Evolutionary conservation across 306 rosid species (phyloP), one percentile per base, ranked within the genome.

Genomic region (Gynostemma pentaphyllum): DNA sequence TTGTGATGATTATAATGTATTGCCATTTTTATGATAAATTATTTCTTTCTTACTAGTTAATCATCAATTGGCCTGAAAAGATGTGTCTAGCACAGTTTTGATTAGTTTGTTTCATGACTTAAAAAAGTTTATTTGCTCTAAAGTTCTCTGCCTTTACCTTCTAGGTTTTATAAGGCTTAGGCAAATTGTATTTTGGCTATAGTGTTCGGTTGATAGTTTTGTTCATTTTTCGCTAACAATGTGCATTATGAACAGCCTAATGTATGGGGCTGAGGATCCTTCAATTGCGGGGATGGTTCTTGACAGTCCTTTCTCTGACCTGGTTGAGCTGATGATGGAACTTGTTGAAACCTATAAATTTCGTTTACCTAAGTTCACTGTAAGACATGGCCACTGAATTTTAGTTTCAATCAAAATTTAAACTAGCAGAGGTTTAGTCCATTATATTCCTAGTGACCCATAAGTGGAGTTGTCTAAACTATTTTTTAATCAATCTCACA

Each of bases 321-420:
- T 92, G 85, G 95, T 92, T 72, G 95, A 88, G 72, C 82, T 92
- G 67, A 92, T 92, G 99, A 92, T 92, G 96, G 99, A 88, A 74
- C 88, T 88, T 29, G 97, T 92, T 27, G 94, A 84, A 67, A 84
- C 90, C 29, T 88, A 88, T 75, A 81, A 74, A 80, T 59, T 92
- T 36, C 90, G 90, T 32, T 76, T 92, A 61, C 99, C 99, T 3
- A 92, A 88, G 76, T 92, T 88, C 85, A 88, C 99, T 3, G 99
- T 92, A 68, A 88, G 99, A 76, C 47, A 23, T 32, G 50, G 5
- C 36, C 65, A 37, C 36, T 45, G 7, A 50, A 66, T 14, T 55
- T 34, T 37, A 21, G 45, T 48, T 54, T 71, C 45, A 15, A 2
- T 34, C 30, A 4, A 59, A 36, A 21, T 21, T 44, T 36, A 12